A percentile compares a stretch with the other conserved stretches of the same genome.
phyloP scores from a whole-genome alignment of 169 alveolate genomes.

The Eimeria falciformis region DNA sequence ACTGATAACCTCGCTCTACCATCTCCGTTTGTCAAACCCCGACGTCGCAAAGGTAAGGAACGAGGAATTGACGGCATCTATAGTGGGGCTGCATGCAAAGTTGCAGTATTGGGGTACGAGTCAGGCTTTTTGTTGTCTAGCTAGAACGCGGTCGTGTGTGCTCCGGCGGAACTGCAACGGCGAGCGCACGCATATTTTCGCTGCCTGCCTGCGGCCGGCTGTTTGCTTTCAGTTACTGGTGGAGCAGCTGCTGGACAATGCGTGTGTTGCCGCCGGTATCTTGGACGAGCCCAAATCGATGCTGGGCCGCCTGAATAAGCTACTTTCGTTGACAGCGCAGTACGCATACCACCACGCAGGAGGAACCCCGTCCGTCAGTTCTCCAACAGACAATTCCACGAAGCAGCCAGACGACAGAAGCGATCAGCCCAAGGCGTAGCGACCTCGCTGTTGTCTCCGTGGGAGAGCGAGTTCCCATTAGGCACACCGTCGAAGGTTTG shows the following conservation, averaged over 20 bases:
- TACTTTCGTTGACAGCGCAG: slow-evolving; percentile 85
- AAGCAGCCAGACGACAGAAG: neutral
- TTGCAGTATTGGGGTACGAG: neutral
- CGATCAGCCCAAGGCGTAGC: neutral
- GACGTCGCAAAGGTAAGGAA: slow-evolving; percentile 86
- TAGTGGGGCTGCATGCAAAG: too few species aligned
- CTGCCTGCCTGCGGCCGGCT: neutral
- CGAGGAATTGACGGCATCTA: neutral
- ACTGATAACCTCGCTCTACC: slow-evolving; percentile 82
- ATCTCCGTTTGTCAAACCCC: slow-evolving; percentile 82
- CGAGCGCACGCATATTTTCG: neutral
- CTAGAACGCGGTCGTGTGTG: too few species aligned
- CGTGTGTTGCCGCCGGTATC: slow-evolving; percentile 94
- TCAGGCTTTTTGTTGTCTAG: neutral
- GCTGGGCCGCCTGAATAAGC: slow-evolving; percentile 88
- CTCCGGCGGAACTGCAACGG: neutral
- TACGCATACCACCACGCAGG: slow-evolving; percentile 85
- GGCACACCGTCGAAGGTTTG: too few species aligned
- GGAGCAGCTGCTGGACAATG: slow-evolving; percentile 91
- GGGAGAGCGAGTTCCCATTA: too few species aligned
- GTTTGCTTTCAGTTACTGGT: slow-evolving; percentile 51
- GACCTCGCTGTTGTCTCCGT: too few species aligned
- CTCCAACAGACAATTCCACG: neutral
- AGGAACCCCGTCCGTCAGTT: slow-evolving; percentile 32
- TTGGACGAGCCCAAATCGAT: slow-evolving; percentile 93